phyloP scores from a whole-genome alignment of 2,329 filamentous ascomycete species.

The Hirsutella rhossiliensis region DNA sequence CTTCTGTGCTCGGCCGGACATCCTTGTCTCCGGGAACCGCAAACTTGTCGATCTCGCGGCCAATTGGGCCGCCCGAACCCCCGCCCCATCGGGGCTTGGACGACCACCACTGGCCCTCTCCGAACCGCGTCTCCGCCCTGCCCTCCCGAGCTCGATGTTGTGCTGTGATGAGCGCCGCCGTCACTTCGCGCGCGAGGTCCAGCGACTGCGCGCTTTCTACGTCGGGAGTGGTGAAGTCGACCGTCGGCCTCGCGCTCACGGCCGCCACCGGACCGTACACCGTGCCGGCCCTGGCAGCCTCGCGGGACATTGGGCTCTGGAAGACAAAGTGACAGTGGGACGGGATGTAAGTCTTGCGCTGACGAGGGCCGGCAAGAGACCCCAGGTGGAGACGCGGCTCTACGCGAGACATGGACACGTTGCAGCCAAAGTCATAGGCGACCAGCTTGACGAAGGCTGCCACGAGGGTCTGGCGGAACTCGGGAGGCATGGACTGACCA shows the following conservation, averaged over 20 bases:
- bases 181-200: slow-evolving; percentile 49
- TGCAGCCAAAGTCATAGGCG: slow-evolving; percentile 55
- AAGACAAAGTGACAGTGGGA: slow-evolving; percentile 49
- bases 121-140: slow-evolving; percentile 41
- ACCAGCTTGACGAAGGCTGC: slow-evolving; percentile 51
- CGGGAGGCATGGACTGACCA: slow-evolving; percentile 44
- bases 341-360: slow-evolving; percentile 41
- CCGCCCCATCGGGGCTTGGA: slow-evolving; percentile 50
- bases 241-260: slow-evolving; percentile 44
- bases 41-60: slow-evolving; percentile 43
- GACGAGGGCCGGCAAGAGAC: slow-evolving; percentile 18
- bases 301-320: slow-evolving; percentile 46
- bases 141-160: slow-evolving; percentile 51
- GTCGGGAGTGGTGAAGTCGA: slow-evolving; percentile 31
- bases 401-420: slow-evolving; percentile 39
- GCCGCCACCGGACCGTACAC: slow-evolving; percentile 51
- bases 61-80: slow-evolving; percentile 49
- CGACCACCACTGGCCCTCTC: slow-evolving; percentile 50
- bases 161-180: slow-evolving; percentile 48
- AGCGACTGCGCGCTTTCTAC: slow-evolving; percentile 44
- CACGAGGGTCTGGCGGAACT: slow-evolving; percentile 44
- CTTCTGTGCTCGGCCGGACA: slow-evolving; percentile 8
- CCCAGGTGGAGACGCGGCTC: slow-evolving; percentile 48
- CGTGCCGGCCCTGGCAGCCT: slow-evolving; percentile 45
- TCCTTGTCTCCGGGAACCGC: slow-evolving; percentile 34